These are phyloP conservation scores for Maudiozyma barnettii DNA, from an alignment of 805 yeast species.

Conservation along the genomic window DNA sequence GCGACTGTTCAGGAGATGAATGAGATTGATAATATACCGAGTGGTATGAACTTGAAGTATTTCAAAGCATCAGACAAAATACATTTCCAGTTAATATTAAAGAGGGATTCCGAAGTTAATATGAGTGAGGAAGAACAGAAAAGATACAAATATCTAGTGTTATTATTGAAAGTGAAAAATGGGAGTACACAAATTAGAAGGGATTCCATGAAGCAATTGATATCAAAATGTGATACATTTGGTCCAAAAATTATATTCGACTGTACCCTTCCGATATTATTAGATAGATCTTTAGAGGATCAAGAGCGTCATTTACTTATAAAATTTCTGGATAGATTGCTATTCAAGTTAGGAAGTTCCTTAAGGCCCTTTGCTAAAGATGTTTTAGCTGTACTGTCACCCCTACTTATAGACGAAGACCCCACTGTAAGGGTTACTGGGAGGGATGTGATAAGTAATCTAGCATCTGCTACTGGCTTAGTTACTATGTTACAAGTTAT, in stretches of 20 bases:
- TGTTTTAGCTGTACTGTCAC: constrained; percentile 65
- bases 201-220: constrained; percentile 53
- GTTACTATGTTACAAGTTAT: constrained; percentile 68
- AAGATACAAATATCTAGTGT: constrained; percentile 51
- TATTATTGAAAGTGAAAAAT: constrained; percentile 65
- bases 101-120: constrained; percentile 24
- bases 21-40: constrained; percentile 34
- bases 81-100: constrained; percentile 55
- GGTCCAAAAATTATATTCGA: constrained; percentile 66
- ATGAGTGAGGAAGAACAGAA: constrained; percentile 44
- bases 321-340: constrained; percentile 60
- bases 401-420: constrained; percentile 73
- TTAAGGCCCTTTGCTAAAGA: constrained; percentile 67
- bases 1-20: constrained; percentile 20
- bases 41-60: constrained; percentile 52
- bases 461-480: constrained; percentile 76
- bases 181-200: constrained; percentile 66
- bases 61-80: constrained; percentile 65
- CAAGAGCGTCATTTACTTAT: constrained; percentile 77
- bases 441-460: constrained; percentile 61
- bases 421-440: constrained; percentile 67
- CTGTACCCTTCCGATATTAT: constrained; percentile 63
- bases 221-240: constrained; percentile 50
- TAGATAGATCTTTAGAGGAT: constrained; percentile 65
- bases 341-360: constrained; percentile 54